These are phyloP conservation scores for Plenodomus tracheiphilus DNA, from an alignment of 2,329 filamentous ascomycete species.

Conservation along the genomic window DNA sequence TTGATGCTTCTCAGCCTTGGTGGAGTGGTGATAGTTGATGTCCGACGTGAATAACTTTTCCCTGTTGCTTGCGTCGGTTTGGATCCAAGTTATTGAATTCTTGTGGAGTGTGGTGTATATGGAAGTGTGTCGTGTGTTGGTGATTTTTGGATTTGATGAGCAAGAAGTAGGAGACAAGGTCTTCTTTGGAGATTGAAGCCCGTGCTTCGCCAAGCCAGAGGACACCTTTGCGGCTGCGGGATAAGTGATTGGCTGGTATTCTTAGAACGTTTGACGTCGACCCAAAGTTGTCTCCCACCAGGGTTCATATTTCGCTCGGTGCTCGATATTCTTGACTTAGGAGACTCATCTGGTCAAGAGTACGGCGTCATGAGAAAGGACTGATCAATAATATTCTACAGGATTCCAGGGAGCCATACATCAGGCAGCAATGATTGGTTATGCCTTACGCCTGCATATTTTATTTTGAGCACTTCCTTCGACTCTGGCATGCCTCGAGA, in stretches of 20 bases:
- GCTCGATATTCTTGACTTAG: too few species aligned
- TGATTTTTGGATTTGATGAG: slow-evolving; percentile 1
- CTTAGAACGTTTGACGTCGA: slow-evolving; percentile 3
- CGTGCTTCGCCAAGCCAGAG: slow-evolving; percentile 2
- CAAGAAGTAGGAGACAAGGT: slow-evolving; percentile 1
- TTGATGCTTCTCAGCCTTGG: not conserved
- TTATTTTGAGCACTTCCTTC: too few species aligned
- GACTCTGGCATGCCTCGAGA: too few species aligned
- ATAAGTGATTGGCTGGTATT: not conserved
- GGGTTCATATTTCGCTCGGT: too few species aligned
- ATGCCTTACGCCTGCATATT: too few species aligned
- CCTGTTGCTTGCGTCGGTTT: not conserved
- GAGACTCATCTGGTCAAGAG: too few species aligned
- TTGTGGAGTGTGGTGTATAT: not conserved
- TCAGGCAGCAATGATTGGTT: too few species aligned
- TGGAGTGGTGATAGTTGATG: not conserved
- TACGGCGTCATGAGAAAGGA: too few species aligned
- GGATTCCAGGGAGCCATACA: too few species aligned
- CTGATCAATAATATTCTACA: too few species aligned
- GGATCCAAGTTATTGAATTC: not conserved
- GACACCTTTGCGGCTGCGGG: too few species aligned
- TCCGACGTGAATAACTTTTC: not conserved
- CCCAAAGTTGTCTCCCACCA: too few species aligned
- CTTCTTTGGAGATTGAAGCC: slow-evolving; percentile 1
- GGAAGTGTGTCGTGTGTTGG: not conserved